phyloP scores from a whole-genome alignment of 2,329 filamentous ascomycete species.

The Macrophomina tecta region DNA sequence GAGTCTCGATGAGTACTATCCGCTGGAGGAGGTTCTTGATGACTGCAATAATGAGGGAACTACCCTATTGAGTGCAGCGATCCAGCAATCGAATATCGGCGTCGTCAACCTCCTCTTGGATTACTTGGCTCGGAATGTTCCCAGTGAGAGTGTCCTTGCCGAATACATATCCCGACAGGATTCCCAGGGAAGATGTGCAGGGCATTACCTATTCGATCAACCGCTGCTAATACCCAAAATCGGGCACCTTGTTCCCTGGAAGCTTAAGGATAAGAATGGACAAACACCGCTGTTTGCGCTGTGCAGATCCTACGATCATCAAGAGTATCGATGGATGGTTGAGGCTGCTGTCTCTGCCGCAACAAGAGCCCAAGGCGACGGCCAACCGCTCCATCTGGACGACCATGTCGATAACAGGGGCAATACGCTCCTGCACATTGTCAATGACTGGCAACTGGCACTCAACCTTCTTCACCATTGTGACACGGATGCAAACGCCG shows the following conservation, averaged over 20 bases:
- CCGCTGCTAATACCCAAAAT: slow-evolving; percentile 79
- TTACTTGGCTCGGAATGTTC: slow-evolving; percentile 65
- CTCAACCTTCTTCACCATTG: slow-evolving; percentile 78
- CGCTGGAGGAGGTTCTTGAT: slow-evolving; percentile 71
- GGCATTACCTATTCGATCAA: slow-evolving; percentile 95
- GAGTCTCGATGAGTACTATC: slow-evolving; percentile 76
- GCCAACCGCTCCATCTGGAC: slow-evolving; percentile 82
- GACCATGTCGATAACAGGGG: slow-evolving; percentile 92
- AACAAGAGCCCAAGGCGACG: slow-evolving; percentile 75
- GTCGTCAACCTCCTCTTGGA: slow-evolving; percentile 78
- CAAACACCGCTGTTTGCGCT: slow-evolving; percentile 97
- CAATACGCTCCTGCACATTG: slow-evolving; percentile 94
- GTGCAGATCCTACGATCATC: slow-evolving; percentile 93
- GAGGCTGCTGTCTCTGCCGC: slow-evolving; percentile 78
- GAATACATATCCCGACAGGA: slow-evolving; percentile 80
- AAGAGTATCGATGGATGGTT: slow-evolving; percentile 86
- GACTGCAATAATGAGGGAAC: slow-evolving; percentile 91
- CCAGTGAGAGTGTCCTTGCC: slow-evolving; percentile 62
- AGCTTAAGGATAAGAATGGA: slow-evolving; percentile 90
- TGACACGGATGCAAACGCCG: slow-evolving; percentile 94
- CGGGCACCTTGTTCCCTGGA: slow-evolving; percentile 82
- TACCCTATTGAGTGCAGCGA: slow-evolving; percentile 85
- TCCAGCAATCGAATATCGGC: slow-evolving; percentile 79
- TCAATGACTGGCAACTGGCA: slow-evolving; percentile 82
- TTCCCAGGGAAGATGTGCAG: slow-evolving; percentile 82